phyloP scores from a whole-genome alignment of 331 rosid genomes.

The Rhamnella rubrinervis region DNA sequence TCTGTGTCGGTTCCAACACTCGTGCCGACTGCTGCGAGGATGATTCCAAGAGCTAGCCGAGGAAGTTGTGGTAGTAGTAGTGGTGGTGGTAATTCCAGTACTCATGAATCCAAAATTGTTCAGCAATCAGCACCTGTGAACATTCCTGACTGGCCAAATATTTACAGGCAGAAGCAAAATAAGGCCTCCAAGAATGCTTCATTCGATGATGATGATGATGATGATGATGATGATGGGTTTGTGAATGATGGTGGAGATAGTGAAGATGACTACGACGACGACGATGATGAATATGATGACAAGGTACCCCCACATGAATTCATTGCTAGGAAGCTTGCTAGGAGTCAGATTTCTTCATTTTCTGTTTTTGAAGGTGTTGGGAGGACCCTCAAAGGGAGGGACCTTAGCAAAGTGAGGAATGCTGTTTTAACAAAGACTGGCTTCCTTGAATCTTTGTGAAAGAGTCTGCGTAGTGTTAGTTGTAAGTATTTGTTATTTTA shows the following conservation, averaged over 20 bases:
- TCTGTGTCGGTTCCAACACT: slow-evolving; percentile 33
- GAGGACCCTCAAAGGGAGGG: slow-evolving; percentile 92
- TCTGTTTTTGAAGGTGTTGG: slow-evolving; percentile 95
- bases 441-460: slow-evolving; percentile 68
- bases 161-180: slow-evolving; percentile 34
- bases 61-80: slow-evolving; percentile 27
- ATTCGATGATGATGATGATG: slow-evolving; percentile 30
- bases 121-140: slow-evolving; percentile 78
- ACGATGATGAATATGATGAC: slow-evolving; percentile 40
- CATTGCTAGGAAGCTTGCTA: slow-evolving; percentile 75
- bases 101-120: slow-evolving; percentile 41
- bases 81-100: slow-evolving; percentile 25
- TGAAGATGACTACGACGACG: slow-evolving; percentile 20
- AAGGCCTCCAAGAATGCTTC: slow-evolving; percentile 30
- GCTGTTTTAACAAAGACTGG: slow-evolving; percentile 77
- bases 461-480: slow-evolving; percentile 4
- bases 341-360: slow-evolving; percentile 75
- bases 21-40: slow-evolving; percentile 50
- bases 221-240: slow-evolving; percentile 15
- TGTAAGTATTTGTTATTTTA: slow-evolving; percentile 10
- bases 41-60: slow-evolving; percentile 53
- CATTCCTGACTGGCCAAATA: slow-evolving; percentile 64
- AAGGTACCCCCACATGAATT: slow-evolving; percentile 82
- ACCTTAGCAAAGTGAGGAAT: slow-evolving; percentile 85
- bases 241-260: slow-evolving; percentile 19